These are phyloP conservation scores for Pythium phragmiticola DNA, from an alignment of 352 stramenopile species.

Conservation along the genomic window DNA sequence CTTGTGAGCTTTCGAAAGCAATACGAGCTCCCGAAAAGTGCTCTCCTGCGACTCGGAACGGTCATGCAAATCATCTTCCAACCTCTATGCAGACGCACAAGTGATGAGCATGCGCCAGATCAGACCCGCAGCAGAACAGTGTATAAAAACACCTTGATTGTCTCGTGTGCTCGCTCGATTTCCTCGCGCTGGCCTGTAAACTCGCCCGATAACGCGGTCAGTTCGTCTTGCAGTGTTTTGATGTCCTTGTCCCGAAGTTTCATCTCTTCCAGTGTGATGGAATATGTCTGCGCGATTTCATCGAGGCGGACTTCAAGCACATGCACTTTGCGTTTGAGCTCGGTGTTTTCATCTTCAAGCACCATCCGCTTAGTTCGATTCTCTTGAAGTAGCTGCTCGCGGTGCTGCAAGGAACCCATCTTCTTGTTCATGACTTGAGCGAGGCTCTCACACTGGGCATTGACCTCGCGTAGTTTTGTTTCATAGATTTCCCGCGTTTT, in stretches of 20 bases:
- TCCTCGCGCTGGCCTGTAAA: constrained; percentile 68
- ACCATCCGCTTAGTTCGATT: constrained; percentile 47
- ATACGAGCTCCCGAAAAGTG: constrained; percentile 77
- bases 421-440: constrained; percentile 80
- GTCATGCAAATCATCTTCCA: constrained; percentile 62
- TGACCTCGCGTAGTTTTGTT: constrained; percentile 57
- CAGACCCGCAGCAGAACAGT: not conserved
- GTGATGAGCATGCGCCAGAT: not conserved
- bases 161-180: constrained; percentile 49
- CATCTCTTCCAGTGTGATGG: constrained; percentile 54
- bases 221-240: constrained; percentile 56
- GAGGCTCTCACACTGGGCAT: constrained; percentile 65
- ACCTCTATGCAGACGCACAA: constrained; percentile 29
- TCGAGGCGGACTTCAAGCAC: constrained; percentile 75
- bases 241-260: constrained; percentile 59
- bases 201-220: constrained; percentile 59
- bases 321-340: constrained; percentile 75
- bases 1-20: constrained; percentile 81
- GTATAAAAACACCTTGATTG: constrained; percentile 38
- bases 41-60: constrained; percentile 55
- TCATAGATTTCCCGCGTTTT: constrained; percentile 69
- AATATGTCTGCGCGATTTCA: constrained; percentile 70
- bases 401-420: constrained; percentile 58
- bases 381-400: constrained; percentile 69
- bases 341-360: constrained; percentile 75